Conservation (phyloP, 2,329 filamentous ascomycete species). For the Huntiella bhutanensis region DNA sequence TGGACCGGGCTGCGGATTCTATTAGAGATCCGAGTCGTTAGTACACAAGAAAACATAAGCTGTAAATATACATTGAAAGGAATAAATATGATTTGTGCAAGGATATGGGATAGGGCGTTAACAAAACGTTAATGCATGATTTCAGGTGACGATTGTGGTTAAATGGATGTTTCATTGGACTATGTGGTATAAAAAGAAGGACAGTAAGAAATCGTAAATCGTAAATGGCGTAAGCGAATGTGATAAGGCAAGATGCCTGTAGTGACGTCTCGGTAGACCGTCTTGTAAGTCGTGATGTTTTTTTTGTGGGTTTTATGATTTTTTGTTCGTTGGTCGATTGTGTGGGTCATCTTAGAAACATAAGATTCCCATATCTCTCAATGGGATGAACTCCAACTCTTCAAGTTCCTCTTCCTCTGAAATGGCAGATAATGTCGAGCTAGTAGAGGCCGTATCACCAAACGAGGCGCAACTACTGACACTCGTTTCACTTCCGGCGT, state of each 20-base stretch:
- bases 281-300: background rate
- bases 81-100: too few relatives aligned
- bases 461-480: conserved; percentile 2
- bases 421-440: conserved; percentile 4
- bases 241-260: too few relatives aligned
- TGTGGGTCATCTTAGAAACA: too few relatives aligned
- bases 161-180: too few relatives aligned
- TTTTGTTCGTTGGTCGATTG: background rate
- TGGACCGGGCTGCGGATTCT: conserved; percentile 32
- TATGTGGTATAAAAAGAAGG: background rate
- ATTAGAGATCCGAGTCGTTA: background rate
- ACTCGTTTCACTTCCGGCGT: conserved; percentile 1
- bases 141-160: too few relatives aligned
- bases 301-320: background rate
- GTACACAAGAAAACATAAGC: too few relatives aligned
- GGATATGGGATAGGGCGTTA: too few relatives aligned
- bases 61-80: too few relatives aligned
- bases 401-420: conserved; percentile 6
- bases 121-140: too few relatives aligned
- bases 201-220: background rate
- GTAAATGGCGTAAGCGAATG: too few relatives aligned
- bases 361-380: background rate
- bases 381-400: conserved; percentile 10
- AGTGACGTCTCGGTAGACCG: too few relatives aligned
- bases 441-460: background rate